Base-by-base conservation (phyloP, 2,329 filamentous ascomycete genomes). In the Clonostachys rosea region DNA sequence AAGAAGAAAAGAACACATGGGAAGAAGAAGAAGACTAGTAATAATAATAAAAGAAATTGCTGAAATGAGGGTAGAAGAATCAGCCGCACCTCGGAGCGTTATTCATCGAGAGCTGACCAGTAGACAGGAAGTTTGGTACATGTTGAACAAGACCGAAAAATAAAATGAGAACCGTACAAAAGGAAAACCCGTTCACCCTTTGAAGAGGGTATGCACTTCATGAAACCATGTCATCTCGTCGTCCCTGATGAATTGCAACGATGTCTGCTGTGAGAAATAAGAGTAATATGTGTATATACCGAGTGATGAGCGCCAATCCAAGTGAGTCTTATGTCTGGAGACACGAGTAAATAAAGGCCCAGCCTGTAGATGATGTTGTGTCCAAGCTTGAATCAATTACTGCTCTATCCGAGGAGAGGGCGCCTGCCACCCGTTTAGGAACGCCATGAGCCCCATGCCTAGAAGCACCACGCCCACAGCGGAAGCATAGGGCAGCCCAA, bases 371-470 rank as follows among this genome's bases (percentile, higher is more conserved):
- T 30, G 24, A 30, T 30, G 24, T 30, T 30, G 24, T 30, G 24
- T 30, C 24, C 24, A 30, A 30, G 24, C 36, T 39, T n/a, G 36
- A 18, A 18, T 39, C 36, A 5, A 3, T 62, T 54, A 67, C 58
- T 58, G 56, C 48, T 69, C 65, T 43, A 63, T 45, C 18, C 55
- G 57, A 5, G 64, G 54, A 37, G 66, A 58, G 45, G 65, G 57
- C 18, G 59, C 39, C 57, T 90, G 86, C 87, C 87, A 92, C 45
- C 86, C 86, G 59, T 94, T 94, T 56, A 94, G 76, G 66, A 91
- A 91, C 40, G 87, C 87, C 89, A 94, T 94, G 53, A 94, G 65
- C 13, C 89, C 87, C 70, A 94, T 86, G 34, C 89, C 89, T 50
- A 94, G 71, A 47, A 94, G 66, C 24, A 94, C 88, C 34, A 94